These are phyloP conservation scores for Pseudogymnoascus sp. DNA, from an alignment of 2,329 filamentous ascomycete species.

Conservation along the genomic window DNA sequence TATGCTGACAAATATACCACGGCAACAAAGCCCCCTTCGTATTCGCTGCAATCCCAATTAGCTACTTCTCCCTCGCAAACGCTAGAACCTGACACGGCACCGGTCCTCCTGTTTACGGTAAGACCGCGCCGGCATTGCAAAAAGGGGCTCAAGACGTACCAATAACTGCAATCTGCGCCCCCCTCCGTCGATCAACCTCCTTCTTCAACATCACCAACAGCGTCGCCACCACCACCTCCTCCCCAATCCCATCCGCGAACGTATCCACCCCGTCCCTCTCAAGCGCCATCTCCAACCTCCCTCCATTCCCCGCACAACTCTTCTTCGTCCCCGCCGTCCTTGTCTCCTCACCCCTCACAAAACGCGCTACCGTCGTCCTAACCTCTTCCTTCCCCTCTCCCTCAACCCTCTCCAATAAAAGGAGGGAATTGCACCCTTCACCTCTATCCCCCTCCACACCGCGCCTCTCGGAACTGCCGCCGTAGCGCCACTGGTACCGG, in stretches of 20 bases:
- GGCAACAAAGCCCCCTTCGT: not conserved
- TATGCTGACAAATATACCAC: not conserved
- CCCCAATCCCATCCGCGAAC: slow-evolving; percentile 34
- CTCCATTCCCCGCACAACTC: slow-evolving; percentile 44
- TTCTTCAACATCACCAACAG: slow-evolving; percentile 59
- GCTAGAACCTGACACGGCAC: not conserved
- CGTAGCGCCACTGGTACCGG: slow-evolving; percentile 52
- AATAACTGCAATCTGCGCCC: not conserved
- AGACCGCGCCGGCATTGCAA: not conserved
- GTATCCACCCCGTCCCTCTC: slow-evolving; percentile 29
- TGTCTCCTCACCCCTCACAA: slow-evolving; percentile 37
- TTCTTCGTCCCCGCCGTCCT: slow-evolving; percentile 35
- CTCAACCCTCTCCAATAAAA: slow-evolving; percentile 46
- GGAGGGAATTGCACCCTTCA: slow-evolving; percentile 36
- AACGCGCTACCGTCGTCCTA: slow-evolving; percentile 33
- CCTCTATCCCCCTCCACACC: slow-evolving; percentile 38
- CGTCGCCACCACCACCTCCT: slow-evolving; percentile 48
- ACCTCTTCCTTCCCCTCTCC: slow-evolving; percentile 2
- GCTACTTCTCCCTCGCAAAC: not conserved
- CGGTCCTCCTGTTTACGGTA: not conserved
- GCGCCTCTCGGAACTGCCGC: slow-evolving; percentile 38
- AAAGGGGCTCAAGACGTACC: not conserved
- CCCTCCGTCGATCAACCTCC: slow-evolving; percentile 46
- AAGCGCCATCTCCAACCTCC: slow-evolving; percentile 40
- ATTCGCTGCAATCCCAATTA: not conserved